Percentiles rank a stretch among this genome's conserved stretches.
These are phyloP conservation scores for Malassezia sympodialis DNA, from an alignment of 1,284 basidiomycete genomes.

Conservation along the genomic window DNA sequence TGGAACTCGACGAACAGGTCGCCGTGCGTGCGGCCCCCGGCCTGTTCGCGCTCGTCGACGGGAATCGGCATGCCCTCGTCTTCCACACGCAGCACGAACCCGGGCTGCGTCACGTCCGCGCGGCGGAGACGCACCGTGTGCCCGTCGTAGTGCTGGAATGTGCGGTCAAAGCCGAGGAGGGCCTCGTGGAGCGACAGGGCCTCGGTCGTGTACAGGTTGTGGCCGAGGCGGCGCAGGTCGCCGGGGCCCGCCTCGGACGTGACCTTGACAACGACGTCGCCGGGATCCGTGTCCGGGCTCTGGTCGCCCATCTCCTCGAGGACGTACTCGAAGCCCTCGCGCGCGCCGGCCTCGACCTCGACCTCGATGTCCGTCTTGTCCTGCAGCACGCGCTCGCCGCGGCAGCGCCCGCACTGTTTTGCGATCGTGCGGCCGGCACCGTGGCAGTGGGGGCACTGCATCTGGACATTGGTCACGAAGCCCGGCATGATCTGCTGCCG, in stretches of 20 bases:
- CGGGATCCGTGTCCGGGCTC: slow-evolving; percentile 37
- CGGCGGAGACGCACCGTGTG: slow-evolving; percentile 29
- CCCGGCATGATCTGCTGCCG: slow-evolving; percentile 48
- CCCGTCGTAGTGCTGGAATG: slow-evolving; percentile 39
- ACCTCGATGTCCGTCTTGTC: slow-evolving; percentile 38
- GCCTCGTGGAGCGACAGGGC: slow-evolving; percentile 42
- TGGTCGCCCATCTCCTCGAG: slow-evolving; percentile 43
- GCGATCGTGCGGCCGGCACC: slow-evolving; percentile 36
- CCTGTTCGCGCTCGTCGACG: slow-evolving; percentile 18
- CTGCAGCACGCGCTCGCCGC: slow-evolving; percentile 33
- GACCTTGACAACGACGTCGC: slow-evolving; percentile 41
- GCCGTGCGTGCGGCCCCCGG: slow-evolving; percentile 25
- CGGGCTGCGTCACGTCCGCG: slow-evolving; percentile 35
- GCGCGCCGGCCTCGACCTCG: slow-evolving; percentile 35
- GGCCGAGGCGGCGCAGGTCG: slow-evolving; percentile 34
- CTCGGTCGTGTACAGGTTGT: slow-evolving; percentile 36
- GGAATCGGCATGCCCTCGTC: slow-evolving; percentile 42
- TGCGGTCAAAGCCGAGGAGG: slow-evolving; percentile 37
- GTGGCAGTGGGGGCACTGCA: slow-evolving; percentile 34
- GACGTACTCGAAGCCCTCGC: slow-evolving; percentile 34
- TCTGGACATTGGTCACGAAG: slow-evolving; percentile 42
- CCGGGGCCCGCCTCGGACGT: slow-evolving; percentile 22
- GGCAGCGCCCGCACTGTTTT: slow-evolving; percentile 32
- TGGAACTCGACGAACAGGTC: slow-evolving; percentile 42
- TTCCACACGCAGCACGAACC: slow-evolving; percentile 27